Conservation (phyloP, 2,329 filamentous ascomycete genomes). For the Fusarium papillatum region DNA sequence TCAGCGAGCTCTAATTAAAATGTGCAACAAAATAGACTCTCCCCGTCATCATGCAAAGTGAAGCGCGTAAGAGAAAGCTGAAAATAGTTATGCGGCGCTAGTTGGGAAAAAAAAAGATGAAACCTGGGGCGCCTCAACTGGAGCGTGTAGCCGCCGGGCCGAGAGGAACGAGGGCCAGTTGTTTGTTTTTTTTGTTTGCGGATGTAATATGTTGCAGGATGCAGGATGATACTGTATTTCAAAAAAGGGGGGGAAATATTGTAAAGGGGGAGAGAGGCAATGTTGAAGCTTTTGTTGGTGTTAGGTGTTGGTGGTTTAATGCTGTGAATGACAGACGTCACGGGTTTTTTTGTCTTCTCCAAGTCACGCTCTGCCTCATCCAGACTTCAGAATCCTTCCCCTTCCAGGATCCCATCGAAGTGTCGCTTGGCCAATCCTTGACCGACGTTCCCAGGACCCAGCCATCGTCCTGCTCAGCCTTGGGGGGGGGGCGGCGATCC, state of each 20-base stretch:
- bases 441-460: slow-evolving; percentile 1
- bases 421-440: slow-evolving; percentile 8
- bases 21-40: too few relatives aligned
- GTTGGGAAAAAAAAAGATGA: slow-evolving; percentile 30
- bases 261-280: background rate
- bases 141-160: slow-evolving; percentile 23
- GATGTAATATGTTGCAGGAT: background rate
- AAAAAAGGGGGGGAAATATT: background rate
- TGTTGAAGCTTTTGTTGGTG: background rate
- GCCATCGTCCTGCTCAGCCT: slow-evolving; percentile 31
- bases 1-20: too few relatives aligned
- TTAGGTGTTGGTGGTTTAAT: background rate
- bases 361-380: slow-evolving; percentile 4
- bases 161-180: slow-evolving; percentile 6
- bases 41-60: background rate
- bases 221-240: background rate
- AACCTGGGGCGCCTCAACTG: slow-evolving; percentile 37
- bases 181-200: background rate
- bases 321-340: slow-evolving; percentile 16
- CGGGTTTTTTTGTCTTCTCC: background rate
- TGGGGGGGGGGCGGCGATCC: slow-evolving; percentile 7
- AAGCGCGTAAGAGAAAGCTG: slow-evolving; percentile 28
- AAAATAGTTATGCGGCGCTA: slow-evolving; percentile 26
- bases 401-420: background rate
- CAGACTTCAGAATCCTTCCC: background rate